Base-by-base conservation (phyloP, 1,284 basidiomycete species). In the Mycena sp. region DNA sequence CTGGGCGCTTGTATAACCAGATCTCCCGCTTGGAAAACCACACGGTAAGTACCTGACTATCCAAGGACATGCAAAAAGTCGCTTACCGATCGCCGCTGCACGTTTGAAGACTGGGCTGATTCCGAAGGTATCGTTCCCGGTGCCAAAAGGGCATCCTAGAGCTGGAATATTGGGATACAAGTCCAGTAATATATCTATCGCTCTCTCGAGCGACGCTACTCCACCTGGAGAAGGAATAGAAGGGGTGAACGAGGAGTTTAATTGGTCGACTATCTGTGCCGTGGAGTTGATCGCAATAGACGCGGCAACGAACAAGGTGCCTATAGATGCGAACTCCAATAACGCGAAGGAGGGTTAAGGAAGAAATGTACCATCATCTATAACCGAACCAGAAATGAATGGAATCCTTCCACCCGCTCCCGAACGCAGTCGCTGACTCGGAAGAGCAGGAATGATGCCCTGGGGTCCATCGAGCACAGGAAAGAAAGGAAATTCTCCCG, bases 51-150 rank as follows among this genome's bases (percentile, higher is more conserved):
- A n/a, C n/a, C 40, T 9, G 40, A 17, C 7, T 43, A 6, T 7
- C 9, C 4, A 28, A 28, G 37, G 14, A 16, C 28, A 16, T 25
- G 35, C 3, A 25, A 38, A 23, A 26, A 41, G 21, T 9, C n/a
- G 9, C 68, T 30, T 41, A 82, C 81, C 28, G 25, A 85, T 67
- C 5, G 84, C 80, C n/a, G 83, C 74, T 26, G 70, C 73, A 21
- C 80, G 79, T 64, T 86, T 86, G 70, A 73, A 85, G 23, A 77
- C 70, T 29, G 73, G 71, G 29, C 75, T 77, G 3, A 81, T 71
- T 0, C 82, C 84, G 63, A 85, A 86, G 0, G 83, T 84, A 32
- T 84, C 72, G 58, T 81, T 81, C 1, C 85, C 84, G 0, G 84
- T 83, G 35, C 78, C 77, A 65, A 78, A 85, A 0, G 84, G 85